phyloP scores from a whole-genome alignment of 2,329 filamentous ascomycete species.

The Aspergillus eucalypticola region DNA sequence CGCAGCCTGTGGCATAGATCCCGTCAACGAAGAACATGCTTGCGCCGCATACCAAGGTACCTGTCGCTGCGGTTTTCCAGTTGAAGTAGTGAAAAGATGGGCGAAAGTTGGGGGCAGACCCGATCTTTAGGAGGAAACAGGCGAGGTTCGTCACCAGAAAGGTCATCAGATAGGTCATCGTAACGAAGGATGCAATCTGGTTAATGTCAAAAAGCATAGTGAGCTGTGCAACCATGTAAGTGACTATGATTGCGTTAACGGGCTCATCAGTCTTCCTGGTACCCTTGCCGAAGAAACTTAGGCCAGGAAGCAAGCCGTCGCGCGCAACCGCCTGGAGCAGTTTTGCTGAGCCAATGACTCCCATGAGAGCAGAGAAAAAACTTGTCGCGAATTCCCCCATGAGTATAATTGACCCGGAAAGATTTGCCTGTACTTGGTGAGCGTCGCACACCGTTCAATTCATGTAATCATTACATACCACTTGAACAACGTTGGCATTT shows the following conservation, averaged over 20 bases:
- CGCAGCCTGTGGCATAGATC: conserved; percentile 73
- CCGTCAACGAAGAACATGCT: conserved; percentile 92
- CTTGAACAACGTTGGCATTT: conserved; percentile 77
- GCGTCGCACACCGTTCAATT: neutral
- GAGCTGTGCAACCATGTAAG: conserved; percentile 72
- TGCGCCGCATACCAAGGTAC: conserved; percentile 71
- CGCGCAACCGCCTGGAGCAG: conserved; percentile 79
- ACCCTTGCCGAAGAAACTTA: conserved; percentile 72
- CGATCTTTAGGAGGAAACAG: conserved; percentile 82
- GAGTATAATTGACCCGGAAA: conserved; percentile 72
- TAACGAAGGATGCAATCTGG: conserved; percentile 84
- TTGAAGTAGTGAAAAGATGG: conserved; percentile 88
- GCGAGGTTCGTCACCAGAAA: conserved; percentile 87
- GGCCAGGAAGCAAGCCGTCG: conserved; percentile 75
- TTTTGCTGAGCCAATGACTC: conserved; percentile 80
- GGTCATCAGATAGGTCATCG: conserved; percentile 91
- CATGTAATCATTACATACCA: conserved; percentile 45
- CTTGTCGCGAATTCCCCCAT: conserved; percentile 80
- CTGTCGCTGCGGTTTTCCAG: conserved; percentile 75
- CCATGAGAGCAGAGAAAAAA: conserved; percentile 85
- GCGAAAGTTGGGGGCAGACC: conserved; percentile 84
- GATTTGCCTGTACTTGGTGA: conserved; percentile 58
- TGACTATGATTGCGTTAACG: conserved; percentile 72
- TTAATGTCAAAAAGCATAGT: conserved; percentile 83
- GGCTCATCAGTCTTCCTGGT: conserved; percentile 73